Base-by-base conservation (phyloP, 768 basidiomycete genomes). In the Lactifluus volemus region DNA sequence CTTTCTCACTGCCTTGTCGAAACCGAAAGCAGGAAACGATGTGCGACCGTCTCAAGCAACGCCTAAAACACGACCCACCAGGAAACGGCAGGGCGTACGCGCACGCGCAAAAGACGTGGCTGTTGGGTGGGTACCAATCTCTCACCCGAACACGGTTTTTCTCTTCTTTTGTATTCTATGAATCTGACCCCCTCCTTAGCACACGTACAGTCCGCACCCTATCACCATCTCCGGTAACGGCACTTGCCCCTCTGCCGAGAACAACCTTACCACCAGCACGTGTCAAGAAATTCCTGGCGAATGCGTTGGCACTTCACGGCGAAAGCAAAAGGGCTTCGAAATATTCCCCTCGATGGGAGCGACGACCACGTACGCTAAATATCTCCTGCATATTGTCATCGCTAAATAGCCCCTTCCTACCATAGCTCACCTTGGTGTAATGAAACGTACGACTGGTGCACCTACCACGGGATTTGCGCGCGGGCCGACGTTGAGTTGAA, bases 101-200 rank as follows among this genome's bases (percentile, higher is more conserved):
- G 4, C 60, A 53, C 60, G 51, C 53, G 25, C 50, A 39, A 64
- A 65, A 53, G 65, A 66, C 60, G 64, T 66, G 55, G 49, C 59
- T 29, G 14, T 65, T 47, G 65, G 60, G 65, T 65, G 57, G 49
- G 65, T 61, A 12, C 38, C 42, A 21, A 34, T 54, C 15, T 49
- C 38, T 36, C 47, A 44, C 45, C 6, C 17, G 9, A 25, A 6
- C 17, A 49, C 29, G 29, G 30, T 41, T 30, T 57, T 32, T 38
- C 48, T 25, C 5, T 53, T 45, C 48, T 19, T 3, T 9, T 45
- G 14, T 9, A 8, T 53, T 59, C 42, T 52, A 47, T 61, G 49
- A 66, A 55, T 54, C 41, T 60, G 47, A 65, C 6, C 15, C 25
- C 29, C 50, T 42, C 21, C 39, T 19, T 38, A 66, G 65, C 9